phyloP scores from a whole-genome alignment of 106 monocot genomes.

The Allium cepa region DNA sequence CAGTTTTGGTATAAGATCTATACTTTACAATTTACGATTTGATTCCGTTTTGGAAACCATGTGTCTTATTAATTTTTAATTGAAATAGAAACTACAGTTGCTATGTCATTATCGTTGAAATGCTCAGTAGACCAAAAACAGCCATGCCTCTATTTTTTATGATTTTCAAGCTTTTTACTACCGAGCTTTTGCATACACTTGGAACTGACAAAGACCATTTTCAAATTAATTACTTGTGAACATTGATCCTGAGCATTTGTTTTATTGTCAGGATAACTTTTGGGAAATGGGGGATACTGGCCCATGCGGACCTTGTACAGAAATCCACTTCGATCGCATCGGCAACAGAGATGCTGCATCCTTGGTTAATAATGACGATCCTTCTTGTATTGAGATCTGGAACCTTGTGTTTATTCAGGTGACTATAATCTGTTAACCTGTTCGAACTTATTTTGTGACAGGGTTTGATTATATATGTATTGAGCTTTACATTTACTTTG shows the following conservation, averaged over 20 bases:
- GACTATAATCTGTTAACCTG: background rate
- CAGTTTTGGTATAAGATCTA: no score
- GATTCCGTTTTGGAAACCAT: no score
- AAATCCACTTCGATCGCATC: constrained; percentile 93
- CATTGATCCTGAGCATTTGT: no score
- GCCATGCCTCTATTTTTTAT: no score
- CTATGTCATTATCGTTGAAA: background rate
- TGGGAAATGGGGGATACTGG: constrained; percentile 99
- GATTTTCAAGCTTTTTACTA: no score
- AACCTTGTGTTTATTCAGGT: constrained; percentile 99
- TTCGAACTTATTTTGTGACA: no score
- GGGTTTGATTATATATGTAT: no score
- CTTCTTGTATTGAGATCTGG: constrained; percentile 98
- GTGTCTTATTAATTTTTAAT: no score
- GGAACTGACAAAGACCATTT: no score
- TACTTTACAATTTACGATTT: no score
- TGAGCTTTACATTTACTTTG: background rate
- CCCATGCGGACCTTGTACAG: constrained; percentile 94
- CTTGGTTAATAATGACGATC: constrained; percentile 95
- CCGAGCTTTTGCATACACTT: no score
- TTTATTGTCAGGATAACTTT: constrained; percentile 71
- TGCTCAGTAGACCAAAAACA: background rate
- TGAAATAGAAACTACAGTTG: background rate
- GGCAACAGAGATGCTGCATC: constrained; percentile 86
- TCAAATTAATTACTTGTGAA: no score